Evolutionary conservation across 257 asterid species (phyloP), one percentile per base, ranked within the genome.

Genomic region (Scutellaria galericulata): DNA sequence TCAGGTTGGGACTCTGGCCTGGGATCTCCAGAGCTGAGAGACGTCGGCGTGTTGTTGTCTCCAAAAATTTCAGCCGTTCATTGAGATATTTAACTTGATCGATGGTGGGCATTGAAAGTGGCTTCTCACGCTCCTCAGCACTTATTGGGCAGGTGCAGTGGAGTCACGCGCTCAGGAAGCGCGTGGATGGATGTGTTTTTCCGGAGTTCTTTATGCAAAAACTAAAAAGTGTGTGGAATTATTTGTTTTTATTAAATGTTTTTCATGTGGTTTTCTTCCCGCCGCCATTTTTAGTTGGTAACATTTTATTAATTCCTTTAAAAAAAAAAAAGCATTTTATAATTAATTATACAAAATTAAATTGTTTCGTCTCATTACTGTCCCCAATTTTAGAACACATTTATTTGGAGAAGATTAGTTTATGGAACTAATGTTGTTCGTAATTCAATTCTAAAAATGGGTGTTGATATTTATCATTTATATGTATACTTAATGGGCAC

Each of bases 1-100:
- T 83, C 5, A 37, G 86, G 80, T 41, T n/a, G 0, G 83, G 88
- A 13, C 0, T n/a, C 18, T 64, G 87, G 83, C n/a, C 35, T 39
- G 10, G 83, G 39, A 47, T 62, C 37, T 13, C 62, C 84, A 76
- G 46, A 71, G 64, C 86, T 46, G 82, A 68, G 81, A 44, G 8
- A 41, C 55, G 77, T 59, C 79, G 79, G 78, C 78, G 77, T 69
- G 83, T 65, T 54, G 9, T 60, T 24, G 31, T 12, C 48, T 74
- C 71, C 71, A 70, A 18, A 3, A 5, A 54, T 44, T 0, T 0
- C 7, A 27, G 47, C 85, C 95, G 83, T 82, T 40, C 58, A 73
- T 48, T 35, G 6, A 80, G 83, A 78, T 84, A 78, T 81, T 76
- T 71, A 58, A 20, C 37, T 22, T 18, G 15, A 53, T 66, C 15